Conservation (phyloP, 2,329 filamentous ascomycete genomes). For the Neonectria hederae region DNA sequence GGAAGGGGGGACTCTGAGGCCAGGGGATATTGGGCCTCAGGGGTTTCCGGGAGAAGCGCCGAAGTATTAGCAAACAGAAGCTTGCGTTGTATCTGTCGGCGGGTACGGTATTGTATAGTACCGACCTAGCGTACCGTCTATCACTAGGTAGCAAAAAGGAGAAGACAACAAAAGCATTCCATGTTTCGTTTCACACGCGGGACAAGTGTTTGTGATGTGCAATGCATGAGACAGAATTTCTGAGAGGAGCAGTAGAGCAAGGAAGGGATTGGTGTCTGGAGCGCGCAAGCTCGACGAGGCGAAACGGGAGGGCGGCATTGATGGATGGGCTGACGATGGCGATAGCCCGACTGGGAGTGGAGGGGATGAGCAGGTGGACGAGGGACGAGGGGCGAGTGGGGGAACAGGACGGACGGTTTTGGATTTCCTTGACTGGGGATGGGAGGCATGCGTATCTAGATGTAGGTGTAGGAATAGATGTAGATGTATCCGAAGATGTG, state of each 20-base stretch:
- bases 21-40: not conserved
- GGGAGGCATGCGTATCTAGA: not conserved
- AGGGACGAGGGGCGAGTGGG: not conserved
- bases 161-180: constrained; percentile 8
- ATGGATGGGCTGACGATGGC: not conserved
- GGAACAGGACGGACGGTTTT: not conserved
- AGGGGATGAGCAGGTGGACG: not conserved
- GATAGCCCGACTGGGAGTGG: not conserved
- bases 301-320: constrained; percentile 11
- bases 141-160: constrained; percentile 3
- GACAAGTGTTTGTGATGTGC: constrained; percentile 5
- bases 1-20: constrained; percentile 6
- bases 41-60: not conserved
- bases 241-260: not conserved
- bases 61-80: not conserved
- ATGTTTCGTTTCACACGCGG: constrained; percentile 20
- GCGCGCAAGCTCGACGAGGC: not conserved
- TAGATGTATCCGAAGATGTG: not conserved
- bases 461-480: not conserved
- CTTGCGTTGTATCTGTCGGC: not conserved
- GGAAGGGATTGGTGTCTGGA: not conserved
- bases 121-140: not conserved
- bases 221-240: constrained; percentile 14
- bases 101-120: constrained; percentile 6
- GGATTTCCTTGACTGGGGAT: not conserved